Evolutionary conservation across 805 yeast genomes (phyloP).

Genomic region (Scheffersomyces coipomensis): DNA sequence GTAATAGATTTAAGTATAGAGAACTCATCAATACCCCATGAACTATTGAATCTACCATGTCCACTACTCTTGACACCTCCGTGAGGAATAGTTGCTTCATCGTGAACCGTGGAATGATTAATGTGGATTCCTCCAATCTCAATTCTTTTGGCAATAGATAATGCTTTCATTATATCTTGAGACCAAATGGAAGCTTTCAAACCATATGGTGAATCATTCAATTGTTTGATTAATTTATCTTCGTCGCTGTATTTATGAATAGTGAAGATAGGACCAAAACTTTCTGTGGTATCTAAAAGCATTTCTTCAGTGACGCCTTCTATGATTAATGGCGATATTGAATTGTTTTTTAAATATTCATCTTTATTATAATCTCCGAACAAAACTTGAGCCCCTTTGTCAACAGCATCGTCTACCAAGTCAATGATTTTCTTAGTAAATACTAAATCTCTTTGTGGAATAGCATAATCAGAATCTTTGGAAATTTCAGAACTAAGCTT

Average conservation of each 20-base stretch:
- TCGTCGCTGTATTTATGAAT: constrained; percentile 23
- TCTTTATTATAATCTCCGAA: constrained; percentile 14
- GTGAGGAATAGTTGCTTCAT: constrained; percentile 40
- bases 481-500: constrained; percentile 11
- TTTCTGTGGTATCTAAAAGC: constrained; percentile 29
- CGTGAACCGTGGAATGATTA: constrained; percentile 30
- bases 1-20: constrained; percentile 35
- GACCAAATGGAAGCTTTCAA: constrained; percentile 45
- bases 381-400: constrained; percentile 34
- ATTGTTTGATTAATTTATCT: constrained; percentile 12
- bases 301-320: constrained; percentile 25
- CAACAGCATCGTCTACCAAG: constrained; percentile 35
- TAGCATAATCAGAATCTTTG: constrained; percentile 15
- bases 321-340: constrained; percentile 28
- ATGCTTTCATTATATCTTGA: constrained; percentile 28
- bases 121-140: constrained; percentile 43
- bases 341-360: constrained; percentile 1
- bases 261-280: constrained; percentile 44
- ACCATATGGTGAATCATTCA: constrained; percentile 33
- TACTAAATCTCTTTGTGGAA: constrained; percentile 27
- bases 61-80: constrained; percentile 45
- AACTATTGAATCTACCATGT: constrained; percentile 34
- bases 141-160: constrained; percentile 28
- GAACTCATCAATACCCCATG: constrained; percentile 46
- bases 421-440: constrained; percentile 18